Percentiles rank a stretch among this genome's conserved stretches.
Evolutionary conservation across 1,284 basidiomycete genomes (phyloP).

Genomic region (Cutaneotrichosporon dermatis): DNA sequence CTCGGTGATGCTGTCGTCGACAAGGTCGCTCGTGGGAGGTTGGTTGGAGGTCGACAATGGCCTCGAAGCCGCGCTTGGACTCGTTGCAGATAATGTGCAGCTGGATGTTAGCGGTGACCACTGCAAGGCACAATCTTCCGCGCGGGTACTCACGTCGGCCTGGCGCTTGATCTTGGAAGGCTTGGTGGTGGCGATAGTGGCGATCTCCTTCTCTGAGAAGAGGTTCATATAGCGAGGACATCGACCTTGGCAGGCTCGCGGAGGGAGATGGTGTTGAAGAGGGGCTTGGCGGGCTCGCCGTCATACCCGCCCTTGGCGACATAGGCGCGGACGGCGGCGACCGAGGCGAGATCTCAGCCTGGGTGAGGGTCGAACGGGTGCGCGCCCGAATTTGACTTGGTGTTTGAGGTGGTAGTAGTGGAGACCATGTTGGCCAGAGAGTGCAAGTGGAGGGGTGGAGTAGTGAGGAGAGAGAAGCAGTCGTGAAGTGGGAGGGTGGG

Average conservation of each 20-base stretch:
- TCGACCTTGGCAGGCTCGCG: constrained; percentile 45
- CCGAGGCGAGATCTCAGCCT: constrained; percentile 43
- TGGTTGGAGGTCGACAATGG: constrained; percentile 44
- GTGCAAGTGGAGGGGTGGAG: background rate
- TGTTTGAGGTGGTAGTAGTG: background rate
- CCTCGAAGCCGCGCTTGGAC: constrained; percentile 45
- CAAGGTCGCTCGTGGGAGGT: constrained; percentile 22
- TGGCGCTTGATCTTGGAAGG: constrained; percentile 28
- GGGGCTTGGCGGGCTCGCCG: constrained; percentile 23
- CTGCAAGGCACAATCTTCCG: background rate
- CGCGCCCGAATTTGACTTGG: constrained; percentile 14
- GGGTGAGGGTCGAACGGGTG: constrained; percentile 52
- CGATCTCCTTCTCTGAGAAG: constrained; percentile 37
- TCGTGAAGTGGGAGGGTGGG: background rate
- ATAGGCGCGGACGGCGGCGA: constrained; percentile 36
- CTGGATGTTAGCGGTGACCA: constrained; percentile 20
- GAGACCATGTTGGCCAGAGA: constrained; percentile 1
- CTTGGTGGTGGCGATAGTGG: constrained; percentile 15
- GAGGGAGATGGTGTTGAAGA: constrained; percentile 46
- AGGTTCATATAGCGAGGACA: constrained; percentile 41
- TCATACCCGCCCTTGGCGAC: constrained; percentile 22
- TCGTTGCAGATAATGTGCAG: constrained; percentile 47
- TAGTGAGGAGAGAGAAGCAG: background rate
- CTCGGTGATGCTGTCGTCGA: constrained; percentile 19
- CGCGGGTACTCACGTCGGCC: constrained; percentile 36